These are phyloP conservation scores for Rhazya stricta DNA, from an alignment of 257 asterid genomes.

Conservation along the genomic window DNA sequence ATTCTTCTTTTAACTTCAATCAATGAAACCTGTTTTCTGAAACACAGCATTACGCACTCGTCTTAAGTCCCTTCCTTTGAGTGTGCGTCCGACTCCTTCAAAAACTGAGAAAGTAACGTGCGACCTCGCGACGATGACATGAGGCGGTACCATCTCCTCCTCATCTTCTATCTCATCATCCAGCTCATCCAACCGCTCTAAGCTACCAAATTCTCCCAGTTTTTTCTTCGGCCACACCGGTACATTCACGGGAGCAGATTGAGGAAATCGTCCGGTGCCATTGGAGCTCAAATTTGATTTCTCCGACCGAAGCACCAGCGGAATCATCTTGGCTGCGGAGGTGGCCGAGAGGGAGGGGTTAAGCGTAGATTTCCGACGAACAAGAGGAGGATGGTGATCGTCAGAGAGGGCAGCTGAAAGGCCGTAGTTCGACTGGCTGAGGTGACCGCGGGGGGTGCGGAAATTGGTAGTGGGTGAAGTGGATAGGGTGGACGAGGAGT, in stretches of 20 bases:
- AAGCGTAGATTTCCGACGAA: slow-evolving; percentile 49
- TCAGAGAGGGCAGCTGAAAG: slow-evolving; percentile 61
- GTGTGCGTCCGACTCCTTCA: slow-evolving; percentile 86
- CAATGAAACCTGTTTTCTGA: slow-evolving; percentile 86
- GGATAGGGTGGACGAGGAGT: slow-evolving; percentile 26
- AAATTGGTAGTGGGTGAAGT: slow-evolving; percentile 24
- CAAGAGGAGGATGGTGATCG: slow-evolving; percentile 35
- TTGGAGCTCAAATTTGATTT: slow-evolving; percentile 21
- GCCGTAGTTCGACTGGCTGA: slow-evolving; percentile 40
- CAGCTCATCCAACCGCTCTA: slow-evolving; percentile 38
- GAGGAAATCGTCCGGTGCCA: slow-evolving; percentile 34
- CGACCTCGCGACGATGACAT: slow-evolving; percentile 82
- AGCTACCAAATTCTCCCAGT: slow-evolving; percentile 16
- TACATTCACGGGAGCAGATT: slow-evolving; percentile 78
- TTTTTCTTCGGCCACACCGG: slow-evolving; percentile 60
- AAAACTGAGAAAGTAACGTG: slow-evolving; percentile 89
- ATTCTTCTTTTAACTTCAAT: slow-evolving; percentile 26
- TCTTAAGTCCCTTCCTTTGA: slow-evolving; percentile 79
- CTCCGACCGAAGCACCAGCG: slow-evolving; percentile 35
- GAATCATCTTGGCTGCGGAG: slow-evolving; percentile 28
- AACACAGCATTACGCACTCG: slow-evolving; percentile 83
- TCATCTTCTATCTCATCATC: slow-evolving; percentile 34
- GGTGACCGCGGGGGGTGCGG: slow-evolving; percentile 23
- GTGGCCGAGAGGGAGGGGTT: slow-evolving; percentile 33
- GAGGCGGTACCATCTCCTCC: slow-evolving; percentile 87